Evolutionary conservation across 208 protist genomes (phyloP).

Genomic region (Leptomonas seymouri): DNA sequence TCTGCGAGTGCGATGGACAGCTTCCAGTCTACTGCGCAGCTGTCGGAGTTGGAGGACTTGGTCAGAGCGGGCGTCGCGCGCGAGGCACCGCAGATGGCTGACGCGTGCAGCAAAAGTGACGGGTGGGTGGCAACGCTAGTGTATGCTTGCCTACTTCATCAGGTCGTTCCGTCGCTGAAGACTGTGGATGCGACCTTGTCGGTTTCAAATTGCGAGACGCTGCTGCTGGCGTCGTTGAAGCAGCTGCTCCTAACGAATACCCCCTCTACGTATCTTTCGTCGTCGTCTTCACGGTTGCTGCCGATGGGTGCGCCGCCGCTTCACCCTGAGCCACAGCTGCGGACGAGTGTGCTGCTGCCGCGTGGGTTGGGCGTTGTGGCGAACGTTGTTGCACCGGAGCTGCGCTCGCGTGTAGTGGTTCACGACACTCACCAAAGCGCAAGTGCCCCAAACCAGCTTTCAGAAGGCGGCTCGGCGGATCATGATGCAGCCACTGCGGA

Average conservation of each 20-base stretch:
- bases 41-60: slow-evolving; percentile 10
- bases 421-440: background rate
- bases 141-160: slow-evolving; percentile 31
- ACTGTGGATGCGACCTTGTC: slow-evolving; percentile 8
- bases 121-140: slow-evolving; percentile 12
- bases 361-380: slow-evolving; percentile 28
- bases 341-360: background rate
- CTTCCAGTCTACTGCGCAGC: slow-evolving; percentile 6
- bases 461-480: background rate
- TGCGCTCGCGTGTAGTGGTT: slow-evolving; percentile 33
- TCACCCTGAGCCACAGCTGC: slow-evolving; percentile 4
- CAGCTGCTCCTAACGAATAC: slow-evolving; percentile 9
- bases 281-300: background rate
- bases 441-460: background rate
- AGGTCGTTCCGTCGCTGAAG: slow-evolving; percentile 23
- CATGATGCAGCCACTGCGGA: background rate
- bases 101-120: slow-evolving; percentile 5
- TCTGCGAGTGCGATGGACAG: slow-evolving; percentile 7
- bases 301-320: slow-evolving; percentile 21
- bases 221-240: slow-evolving; percentile 11
- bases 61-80: background rate
- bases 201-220: slow-evolving; percentile 15
- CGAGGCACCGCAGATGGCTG: background rate
- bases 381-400: slow-evolving; percentile 23
- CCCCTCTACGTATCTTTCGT: background rate